Conservation (phyloP, 441 rosid species). For the Corymbia citriodora region DNA sequence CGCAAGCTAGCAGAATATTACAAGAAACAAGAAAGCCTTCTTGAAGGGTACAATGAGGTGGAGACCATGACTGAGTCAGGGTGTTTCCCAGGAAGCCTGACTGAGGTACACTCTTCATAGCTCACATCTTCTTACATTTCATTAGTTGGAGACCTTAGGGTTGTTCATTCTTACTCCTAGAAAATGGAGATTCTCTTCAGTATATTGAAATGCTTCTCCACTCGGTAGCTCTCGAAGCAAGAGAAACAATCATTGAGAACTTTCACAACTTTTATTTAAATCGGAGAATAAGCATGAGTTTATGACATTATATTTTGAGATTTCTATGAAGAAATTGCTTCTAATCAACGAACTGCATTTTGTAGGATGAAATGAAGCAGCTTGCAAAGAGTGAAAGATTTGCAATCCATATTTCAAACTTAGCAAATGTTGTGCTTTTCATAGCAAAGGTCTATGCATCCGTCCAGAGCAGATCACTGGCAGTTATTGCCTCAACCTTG, state of each 20-base stretch:
- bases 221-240: background rate
- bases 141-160: background rate
- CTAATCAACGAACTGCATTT: background rate
- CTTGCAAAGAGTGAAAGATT: constrained; percentile 31
- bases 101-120: constrained; percentile 15
- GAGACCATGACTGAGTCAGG: constrained; percentile 44
- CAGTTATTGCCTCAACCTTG: constrained; percentile 59
- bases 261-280: background rate
- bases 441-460: constrained; percentile 53
- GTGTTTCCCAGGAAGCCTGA: constrained; percentile 22
- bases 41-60: constrained; percentile 35
- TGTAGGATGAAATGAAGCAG: constrained; percentile 31
- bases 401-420: constrained; percentile 44
- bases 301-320: background rate
- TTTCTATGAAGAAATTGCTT: background rate
- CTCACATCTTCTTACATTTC: background rate
- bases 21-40: constrained; percentile 38
- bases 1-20: constrained; percentile 36
- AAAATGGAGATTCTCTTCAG: background rate
- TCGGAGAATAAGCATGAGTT: background rate
- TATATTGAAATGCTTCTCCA: background rate
- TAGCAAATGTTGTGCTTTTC: constrained; percentile 52
- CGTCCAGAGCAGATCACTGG: constrained; percentile 46
- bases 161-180: background rate
- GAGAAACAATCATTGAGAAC: background rate